A percentile compares a stretch with the other conserved stretches of the same genome.
phyloP scores from a whole-genome alignment of 108 stramenopile genomes.

The Nannochloropsis oceanica region DNA sequence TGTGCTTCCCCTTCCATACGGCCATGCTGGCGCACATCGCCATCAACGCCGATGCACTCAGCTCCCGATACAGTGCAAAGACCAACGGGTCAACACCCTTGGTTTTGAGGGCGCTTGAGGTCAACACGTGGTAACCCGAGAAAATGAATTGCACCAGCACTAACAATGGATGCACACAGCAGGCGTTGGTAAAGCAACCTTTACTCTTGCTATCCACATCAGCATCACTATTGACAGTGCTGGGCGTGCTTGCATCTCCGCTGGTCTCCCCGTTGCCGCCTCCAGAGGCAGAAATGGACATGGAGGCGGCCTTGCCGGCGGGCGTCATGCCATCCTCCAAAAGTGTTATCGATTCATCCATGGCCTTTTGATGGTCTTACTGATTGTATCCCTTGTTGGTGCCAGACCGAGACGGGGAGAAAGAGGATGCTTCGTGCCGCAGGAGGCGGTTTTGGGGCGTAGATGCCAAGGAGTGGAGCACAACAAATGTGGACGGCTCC shows the following conservation, averaged over 20 bases:
- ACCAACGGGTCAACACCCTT: constrained; percentile 4
- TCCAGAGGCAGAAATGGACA: no score
- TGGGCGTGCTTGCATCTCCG: not conserved
- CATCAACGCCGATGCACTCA: constrained; percentile 5
- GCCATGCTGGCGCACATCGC: not conserved
- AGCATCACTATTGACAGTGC: not conserved
- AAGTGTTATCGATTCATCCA: not conserved
- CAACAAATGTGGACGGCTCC: no score
- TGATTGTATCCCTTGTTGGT: not conserved
- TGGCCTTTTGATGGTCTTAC: not conserved
- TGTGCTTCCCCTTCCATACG: not conserved
- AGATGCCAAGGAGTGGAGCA: no score
- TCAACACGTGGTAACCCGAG: constrained; percentile 10
- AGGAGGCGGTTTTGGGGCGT: no score
- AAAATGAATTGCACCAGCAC: not conserved
- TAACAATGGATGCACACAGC: not conserved
- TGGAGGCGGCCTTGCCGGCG: not conserved
- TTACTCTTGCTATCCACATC: not conserved
- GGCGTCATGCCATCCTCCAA: not conserved
- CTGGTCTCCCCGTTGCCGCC: no score
- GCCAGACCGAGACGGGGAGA: not conserved
- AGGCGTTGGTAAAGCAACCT: not conserved
- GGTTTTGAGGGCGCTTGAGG: not conserved
- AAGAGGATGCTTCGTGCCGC: no score
- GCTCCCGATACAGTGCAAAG: constrained; percentile 12